A percentile compares a stretch with the other conserved stretches of the same genome.
These are phyloP conservation scores for Trichoderma atroviride DNA, from an alignment of 2,329 filamentous ascomycete species.

Conservation along the genomic window DNA sequence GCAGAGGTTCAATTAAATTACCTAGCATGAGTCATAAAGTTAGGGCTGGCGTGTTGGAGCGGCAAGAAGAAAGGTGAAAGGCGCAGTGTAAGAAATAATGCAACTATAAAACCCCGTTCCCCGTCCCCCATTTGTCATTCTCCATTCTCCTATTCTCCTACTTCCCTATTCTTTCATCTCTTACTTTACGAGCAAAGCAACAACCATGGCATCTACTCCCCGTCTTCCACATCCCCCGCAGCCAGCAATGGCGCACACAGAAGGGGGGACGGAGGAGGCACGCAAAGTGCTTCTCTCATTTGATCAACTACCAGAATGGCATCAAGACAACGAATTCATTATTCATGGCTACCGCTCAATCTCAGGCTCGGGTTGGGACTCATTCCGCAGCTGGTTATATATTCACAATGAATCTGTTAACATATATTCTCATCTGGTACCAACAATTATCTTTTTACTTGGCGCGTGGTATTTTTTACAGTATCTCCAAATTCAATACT, in stretches of 20 bases:
- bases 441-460: conserved; percentile 3
- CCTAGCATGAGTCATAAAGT: not conserved
- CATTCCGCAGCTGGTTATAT: conserved; percentile 14
- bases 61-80: not conserved
- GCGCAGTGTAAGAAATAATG: not conserved
- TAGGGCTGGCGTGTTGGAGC: not conserved
- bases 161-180: not conserved
- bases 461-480: conserved; percentile 6
- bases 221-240: conserved; percentile 5
- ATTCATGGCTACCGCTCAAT: conserved; percentile 17
- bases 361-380: conserved; percentile 7
- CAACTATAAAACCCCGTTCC: not conserved
- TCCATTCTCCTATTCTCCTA: too few relatives aligned
- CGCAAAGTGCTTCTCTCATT: conserved; percentile 4
- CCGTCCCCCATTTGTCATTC: too few relatives aligned
- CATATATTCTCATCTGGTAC: conserved; percentile 14
- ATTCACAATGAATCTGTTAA: conserved; percentile 16
- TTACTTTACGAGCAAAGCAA: not conserved
- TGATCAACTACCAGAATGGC: conserved; percentile 10
- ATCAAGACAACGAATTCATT: conserved; percentile 20
- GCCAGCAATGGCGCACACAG: not conserved
- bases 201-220: not conserved
- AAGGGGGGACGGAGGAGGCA: not conserved
- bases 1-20: too few relatives aligned
- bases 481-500: not conserved